phyloP scores from a whole-genome alignment of 2,329 filamentous ascomycete species.

The Monosporascus cannonballus region DNA sequence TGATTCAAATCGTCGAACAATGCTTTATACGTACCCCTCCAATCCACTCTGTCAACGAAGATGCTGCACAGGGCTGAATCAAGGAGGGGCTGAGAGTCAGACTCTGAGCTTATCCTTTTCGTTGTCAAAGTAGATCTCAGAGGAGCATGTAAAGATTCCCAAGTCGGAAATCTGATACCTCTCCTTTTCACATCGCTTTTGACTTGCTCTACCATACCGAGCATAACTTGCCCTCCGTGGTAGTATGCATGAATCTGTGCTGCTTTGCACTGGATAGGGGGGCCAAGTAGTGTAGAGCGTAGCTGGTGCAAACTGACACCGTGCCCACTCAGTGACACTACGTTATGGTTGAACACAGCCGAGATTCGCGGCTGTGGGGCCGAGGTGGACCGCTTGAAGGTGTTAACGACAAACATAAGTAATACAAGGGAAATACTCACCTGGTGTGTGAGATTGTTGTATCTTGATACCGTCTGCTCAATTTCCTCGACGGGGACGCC shows the following conservation, averaged over 20 bases:
- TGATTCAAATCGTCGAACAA: not conserved
- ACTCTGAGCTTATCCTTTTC: not conserved
- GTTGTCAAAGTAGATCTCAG: conserved; percentile 5
- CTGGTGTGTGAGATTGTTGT: not conserved
- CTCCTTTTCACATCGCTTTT: conserved; percentile 1
- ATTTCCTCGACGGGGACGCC: conserved; percentile 1
- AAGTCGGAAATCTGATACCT: conserved; percentile 1
- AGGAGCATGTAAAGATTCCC: not conserved
- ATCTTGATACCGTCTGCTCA: not conserved
- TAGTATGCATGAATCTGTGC: conserved; percentile 4
- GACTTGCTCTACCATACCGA: not conserved
- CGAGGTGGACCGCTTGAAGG: not conserved
- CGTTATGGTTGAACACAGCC: conserved; percentile 1
- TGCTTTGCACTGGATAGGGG: not conserved
- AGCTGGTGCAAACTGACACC: not conserved
- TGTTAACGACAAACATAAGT: not conserved
- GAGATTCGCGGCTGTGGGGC: not conserved
- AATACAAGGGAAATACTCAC: not conserved
- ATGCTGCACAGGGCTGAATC: conserved; percentile 5
- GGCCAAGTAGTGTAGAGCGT: not conserved
- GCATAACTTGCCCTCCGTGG: conserved; percentile 1
- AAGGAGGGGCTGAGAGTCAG: conserved; percentile 1
- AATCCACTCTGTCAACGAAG: conserved; percentile 7
- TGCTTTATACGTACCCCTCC: conserved; percentile 1
- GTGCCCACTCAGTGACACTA: not conserved